Evolutionary conservation across 495 filamentous ascomycete species (phyloP), one percentile per base, ranked within the genome.

Genomic region (Hypomontagnella submonticulosa): DNA sequence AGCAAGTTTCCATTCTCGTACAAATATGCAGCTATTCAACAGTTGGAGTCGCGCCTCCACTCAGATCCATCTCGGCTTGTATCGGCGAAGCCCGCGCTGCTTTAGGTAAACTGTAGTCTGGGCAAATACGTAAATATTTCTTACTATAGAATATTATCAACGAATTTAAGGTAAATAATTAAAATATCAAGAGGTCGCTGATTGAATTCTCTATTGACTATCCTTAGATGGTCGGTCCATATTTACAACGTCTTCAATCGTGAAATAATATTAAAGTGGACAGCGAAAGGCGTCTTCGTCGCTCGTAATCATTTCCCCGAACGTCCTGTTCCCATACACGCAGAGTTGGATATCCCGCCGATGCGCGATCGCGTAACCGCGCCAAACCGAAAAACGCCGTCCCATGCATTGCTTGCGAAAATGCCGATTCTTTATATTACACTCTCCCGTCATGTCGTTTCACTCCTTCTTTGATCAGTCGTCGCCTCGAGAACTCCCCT

Each of bases 321-420:
- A 27, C 46, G 16, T 32, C 32, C 23, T 11, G 42, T 47, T 23
- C 38, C 13, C 36, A 16, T 55, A 10, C 20, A 38, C 27, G 36
- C 34, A 42, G 20, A 48, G 33, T 44, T 40, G 41, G 49, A 46
- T 63, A 63, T 59, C 55, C 51, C 43, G 27, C 47, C 36, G 23
- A 40, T 18, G 23, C 23, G 23, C 23, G 6, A 15, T 3, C 10
- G 20, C 41, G 51, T 27, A 40, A 48, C 46, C 30, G 23, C 10
- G 5, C 36, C 32, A 57, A 42, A 5, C 53, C 13, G 4, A 3
- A 36, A 46, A 68, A 68, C 65, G 51, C 65, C 65, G 51, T 54
- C 11, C 58, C 3, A 68, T 68, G 65, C 65, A 63, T 46, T 15
- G 42, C 48, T 40, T 55, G 53, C 48, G 58, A 55, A 63, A 13